Conservation (phyloP, 2,329 filamentous ascomycete genomes). For the Aspergillus terreus region DNA sequence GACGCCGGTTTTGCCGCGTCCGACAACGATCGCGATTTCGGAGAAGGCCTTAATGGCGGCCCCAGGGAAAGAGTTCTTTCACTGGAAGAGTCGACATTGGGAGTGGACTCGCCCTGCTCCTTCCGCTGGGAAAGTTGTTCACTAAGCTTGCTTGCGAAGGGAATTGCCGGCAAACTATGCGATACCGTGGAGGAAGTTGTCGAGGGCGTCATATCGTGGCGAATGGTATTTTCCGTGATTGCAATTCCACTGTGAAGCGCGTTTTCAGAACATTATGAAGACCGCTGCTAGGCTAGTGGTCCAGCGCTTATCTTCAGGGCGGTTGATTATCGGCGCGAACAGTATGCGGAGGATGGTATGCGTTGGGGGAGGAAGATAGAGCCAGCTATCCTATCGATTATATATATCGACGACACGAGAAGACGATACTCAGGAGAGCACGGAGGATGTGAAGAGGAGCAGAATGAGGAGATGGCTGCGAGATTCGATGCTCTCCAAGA, state of each 20-base stretch:
- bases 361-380: background rate
- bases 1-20: slow-evolving; percentile 59
- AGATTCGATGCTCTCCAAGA: background rate
- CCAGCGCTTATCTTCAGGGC: background rate
- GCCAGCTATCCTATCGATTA: background rate
- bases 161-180: slow-evolving; percentile 16
- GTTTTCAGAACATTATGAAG: slow-evolving; percentile 6
- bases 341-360: background rate
- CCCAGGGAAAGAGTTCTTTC: slow-evolving; percentile 17
- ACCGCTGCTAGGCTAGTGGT: background rate
- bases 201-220: slow-evolving; percentile 20
- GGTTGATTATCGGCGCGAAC: no score
- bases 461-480: background rate
- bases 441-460: background rate
- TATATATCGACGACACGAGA: background rate
- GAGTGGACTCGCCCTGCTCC: slow-evolving; percentile 14
- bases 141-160: slow-evolving; percentile 36
- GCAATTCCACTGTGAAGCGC: background rate
- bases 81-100: slow-evolving; percentile 7
- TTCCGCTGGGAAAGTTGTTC: slow-evolving; percentile 32
- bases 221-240: background rate
- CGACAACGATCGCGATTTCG: slow-evolving; percentile 62
- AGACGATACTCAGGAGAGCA: background rate
- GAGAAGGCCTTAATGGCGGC: slow-evolving; percentile 26
- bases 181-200: slow-evolving; percentile 17